These are phyloP conservation scores for Lagerstroemia speciosa DNA, from an alignment of 345 rosid genomes.

Conservation along the genomic window DNA sequence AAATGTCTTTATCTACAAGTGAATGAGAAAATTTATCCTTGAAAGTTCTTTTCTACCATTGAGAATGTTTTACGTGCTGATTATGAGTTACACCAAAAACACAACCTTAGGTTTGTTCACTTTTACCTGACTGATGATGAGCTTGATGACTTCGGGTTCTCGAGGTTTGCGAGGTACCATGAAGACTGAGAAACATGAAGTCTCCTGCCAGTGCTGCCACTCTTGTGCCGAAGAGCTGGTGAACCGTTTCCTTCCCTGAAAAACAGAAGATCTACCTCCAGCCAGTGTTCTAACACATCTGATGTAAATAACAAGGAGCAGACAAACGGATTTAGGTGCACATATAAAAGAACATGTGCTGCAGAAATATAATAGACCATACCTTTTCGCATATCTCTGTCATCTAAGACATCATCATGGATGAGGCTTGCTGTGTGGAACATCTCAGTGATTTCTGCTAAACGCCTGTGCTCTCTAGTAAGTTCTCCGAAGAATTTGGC, in stretches of 20 bases:
- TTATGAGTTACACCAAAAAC: not conserved
- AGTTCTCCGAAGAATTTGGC: slow-evolving; percentile 48
- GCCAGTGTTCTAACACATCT: not conserved
- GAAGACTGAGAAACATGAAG: slow-evolving; percentile 97
- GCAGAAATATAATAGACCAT: not conserved
- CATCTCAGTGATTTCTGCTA: slow-evolving; percentile 98
- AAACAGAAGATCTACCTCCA: slow-evolving; percentile 3
- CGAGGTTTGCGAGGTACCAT: slow-evolving; percentile 95
- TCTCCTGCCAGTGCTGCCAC: slow-evolving; percentile 90
- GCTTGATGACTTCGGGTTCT: slow-evolving; percentile 86
- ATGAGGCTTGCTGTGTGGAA: slow-evolving; percentile 98
- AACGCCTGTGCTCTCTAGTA: slow-evolving; percentile 66
- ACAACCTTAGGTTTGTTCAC: not conserved
- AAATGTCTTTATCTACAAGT: no score
- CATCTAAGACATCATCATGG: slow-evolving; percentile 91
- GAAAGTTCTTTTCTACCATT: not conserved
- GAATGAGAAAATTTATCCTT: not conserved
- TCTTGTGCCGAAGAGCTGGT: slow-evolving; percentile 76
- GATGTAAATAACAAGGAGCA: not conserved
- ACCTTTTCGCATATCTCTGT: slow-evolving; percentile 96
- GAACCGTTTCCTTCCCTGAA: slow-evolving; percentile 80
- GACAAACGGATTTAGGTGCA: not conserved
- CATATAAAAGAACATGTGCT: not conserved
- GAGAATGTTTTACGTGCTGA: not conserved
- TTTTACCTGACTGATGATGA: slow-evolving; percentile 85